phyloP scores from a whole-genome alignment of 2,329 filamentous ascomycete species.

The Ophiostoma australiae region DNA sequence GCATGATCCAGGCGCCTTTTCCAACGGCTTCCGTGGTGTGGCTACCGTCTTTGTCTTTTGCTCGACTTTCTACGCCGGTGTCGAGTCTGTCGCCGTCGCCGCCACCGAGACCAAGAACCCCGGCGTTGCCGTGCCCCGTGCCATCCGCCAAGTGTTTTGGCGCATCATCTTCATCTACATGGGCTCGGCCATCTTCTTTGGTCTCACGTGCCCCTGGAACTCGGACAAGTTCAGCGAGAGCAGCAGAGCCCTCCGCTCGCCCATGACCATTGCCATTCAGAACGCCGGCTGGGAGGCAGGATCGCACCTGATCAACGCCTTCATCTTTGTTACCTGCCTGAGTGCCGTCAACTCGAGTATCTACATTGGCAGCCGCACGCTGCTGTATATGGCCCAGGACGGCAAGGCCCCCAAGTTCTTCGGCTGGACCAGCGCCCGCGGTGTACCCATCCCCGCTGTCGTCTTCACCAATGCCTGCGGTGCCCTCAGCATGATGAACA shows the following conservation, averaged over 20 bases:
- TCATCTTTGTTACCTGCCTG: slow-evolving; percentile 68
- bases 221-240: slow-evolving; percentile 56
- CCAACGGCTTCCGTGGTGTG: slow-evolving; percentile 61
- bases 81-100: slow-evolving; percentile 58
- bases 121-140: slow-evolving; percentile 50
- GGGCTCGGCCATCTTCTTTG: slow-evolving; percentile 69
- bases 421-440: slow-evolving; percentile 60
- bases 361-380: slow-evolving; percentile 69
- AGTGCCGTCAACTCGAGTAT: slow-evolving; percentile 70
- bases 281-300: slow-evolving; percentile 69
- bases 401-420: slow-evolving; percentile 66
- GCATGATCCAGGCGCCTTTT: slow-evolving; percentile 65
- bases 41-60: slow-evolving; percentile 65
- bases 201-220: slow-evolving; percentile 67
- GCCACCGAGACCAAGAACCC: slow-evolving; percentile 59
- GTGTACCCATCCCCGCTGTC: slow-evolving; percentile 58
- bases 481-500: slow-evolving; percentile 69
- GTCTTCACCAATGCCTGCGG: slow-evolving; percentile 67
- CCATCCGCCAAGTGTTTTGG: slow-evolving; percentile 58
- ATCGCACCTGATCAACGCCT: slow-evolving; percentile 71
- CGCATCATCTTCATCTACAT: slow-evolving; percentile 61
- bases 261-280: slow-evolving; percentile 69
- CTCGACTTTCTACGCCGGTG: slow-evolving; percentile 66
- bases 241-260: slow-evolving; percentile 62
- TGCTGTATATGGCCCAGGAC: slow-evolving; percentile 71